Percentiles rank a stretch among this genome's conserved stretches.
These are phyloP conservation scores for Emiliania huxleyi DNA, from an alignment of 78 protist genomes.

Conservation along the genomic window DNA sequence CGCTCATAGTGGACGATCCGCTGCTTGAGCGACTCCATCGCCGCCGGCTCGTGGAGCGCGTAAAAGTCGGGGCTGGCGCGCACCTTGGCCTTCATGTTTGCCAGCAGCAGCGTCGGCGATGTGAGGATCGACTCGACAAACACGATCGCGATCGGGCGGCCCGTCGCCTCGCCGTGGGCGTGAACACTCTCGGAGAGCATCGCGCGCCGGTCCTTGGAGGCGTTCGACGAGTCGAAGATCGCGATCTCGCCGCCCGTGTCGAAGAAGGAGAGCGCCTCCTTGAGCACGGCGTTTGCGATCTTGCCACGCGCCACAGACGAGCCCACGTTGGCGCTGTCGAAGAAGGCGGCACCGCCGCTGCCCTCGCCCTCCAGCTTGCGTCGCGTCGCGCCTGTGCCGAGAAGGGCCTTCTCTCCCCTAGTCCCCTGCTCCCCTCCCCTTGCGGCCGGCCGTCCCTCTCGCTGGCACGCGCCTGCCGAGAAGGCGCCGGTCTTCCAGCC, in stretches of 20 bases:
- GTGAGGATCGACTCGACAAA: background rate
- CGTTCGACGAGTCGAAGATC: conserved; percentile 51
- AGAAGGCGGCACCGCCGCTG: conserved; percentile 3
- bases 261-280: conserved; percentile 25
- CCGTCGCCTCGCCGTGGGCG: background rate
- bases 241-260: background rate
- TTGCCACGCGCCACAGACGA: conserved; percentile 20
- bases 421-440: too few species aligned
- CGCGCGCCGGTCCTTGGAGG: conserved; percentile 1
- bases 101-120: background rate
- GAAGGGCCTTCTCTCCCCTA: too few species aligned
- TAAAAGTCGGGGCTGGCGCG: background rate
- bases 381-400: conserved; percentile 42
- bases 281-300: conserved; percentile 14
- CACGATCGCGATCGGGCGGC: background rate
- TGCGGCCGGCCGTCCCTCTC: too few species aligned
- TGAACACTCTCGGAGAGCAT: background rate
- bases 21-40: background rate
- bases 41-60: background rate
- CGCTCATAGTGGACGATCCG: background rate
- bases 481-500: conserved; percentile 46
- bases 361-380: background rate
- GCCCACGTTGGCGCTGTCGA: background rate
- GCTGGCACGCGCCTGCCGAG: conserved; percentile 58
- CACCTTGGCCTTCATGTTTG: background rate